Conservation (phyloP, 176 grass and related monocot genomes). For the Chloris gayana region DNA sequence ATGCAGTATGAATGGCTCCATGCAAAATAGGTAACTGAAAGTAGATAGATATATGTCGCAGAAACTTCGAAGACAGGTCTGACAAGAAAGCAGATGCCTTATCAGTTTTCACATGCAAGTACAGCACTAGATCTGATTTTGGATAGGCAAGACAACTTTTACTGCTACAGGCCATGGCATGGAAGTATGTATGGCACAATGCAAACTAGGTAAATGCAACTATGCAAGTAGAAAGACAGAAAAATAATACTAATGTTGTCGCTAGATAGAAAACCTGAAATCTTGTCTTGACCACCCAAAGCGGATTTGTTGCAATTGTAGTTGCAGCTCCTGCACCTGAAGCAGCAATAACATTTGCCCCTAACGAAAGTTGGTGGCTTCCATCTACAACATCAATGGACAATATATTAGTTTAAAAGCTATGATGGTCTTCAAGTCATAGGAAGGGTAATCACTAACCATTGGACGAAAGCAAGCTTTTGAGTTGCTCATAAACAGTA, state of each 20-base stretch:
- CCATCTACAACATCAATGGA: conserved; percentile 64
- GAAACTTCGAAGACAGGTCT: too few relatives aligned
- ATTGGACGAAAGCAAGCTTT: conserved; percentile 67
- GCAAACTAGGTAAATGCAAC: conserved; percentile 1
- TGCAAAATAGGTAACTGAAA: background rate
- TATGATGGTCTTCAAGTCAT: conserved; percentile 22
- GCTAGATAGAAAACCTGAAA: conserved; percentile 66
- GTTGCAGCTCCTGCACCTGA: conserved; percentile 98
- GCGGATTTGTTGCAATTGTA: conserved; percentile 84
- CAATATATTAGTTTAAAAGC: conserved; percentile 16
- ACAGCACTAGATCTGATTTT: background rate
- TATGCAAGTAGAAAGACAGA: background rate
- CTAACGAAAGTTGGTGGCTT: conserved; percentile 70
- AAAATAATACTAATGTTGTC: conserved; percentile 5
- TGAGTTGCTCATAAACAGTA: conserved; percentile 93
- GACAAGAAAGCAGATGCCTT: background rate
- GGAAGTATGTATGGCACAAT: background rate
- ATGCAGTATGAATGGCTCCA: too few relatives aligned
- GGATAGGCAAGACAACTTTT: background rate
- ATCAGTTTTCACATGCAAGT: background rate
- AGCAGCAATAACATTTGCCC: conserved; percentile 88
- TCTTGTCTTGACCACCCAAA: conserved; percentile 99
- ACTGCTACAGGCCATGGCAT: background rate
- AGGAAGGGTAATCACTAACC: conserved; percentile 62
- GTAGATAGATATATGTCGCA: background rate